Evolutionary conservation across 768 basidiomycete genomes (phyloP).

Genomic region (Pulveroboletus sp.): DNA sequence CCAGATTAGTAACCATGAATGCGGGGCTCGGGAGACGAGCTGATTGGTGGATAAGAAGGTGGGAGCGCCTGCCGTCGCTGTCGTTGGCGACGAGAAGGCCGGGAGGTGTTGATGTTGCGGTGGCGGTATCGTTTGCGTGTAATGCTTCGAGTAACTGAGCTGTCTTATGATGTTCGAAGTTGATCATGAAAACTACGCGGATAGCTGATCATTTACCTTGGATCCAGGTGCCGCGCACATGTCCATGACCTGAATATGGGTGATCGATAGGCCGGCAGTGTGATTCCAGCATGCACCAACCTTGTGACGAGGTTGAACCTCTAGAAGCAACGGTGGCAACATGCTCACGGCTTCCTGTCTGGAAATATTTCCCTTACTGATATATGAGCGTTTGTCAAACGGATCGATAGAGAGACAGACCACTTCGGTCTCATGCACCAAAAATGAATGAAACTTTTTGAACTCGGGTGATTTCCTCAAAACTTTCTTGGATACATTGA

Average conservation of each 20-base stretch:
- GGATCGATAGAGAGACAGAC: constrained; percentile 44
- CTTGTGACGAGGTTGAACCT: constrained; percentile 89
- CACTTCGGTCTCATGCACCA: constrained; percentile 97
- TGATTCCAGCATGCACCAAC: constrained; percentile 36
- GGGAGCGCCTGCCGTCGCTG: constrained; percentile 89
- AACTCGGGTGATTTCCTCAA: constrained; percentile 87
- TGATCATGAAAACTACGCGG: background rate
- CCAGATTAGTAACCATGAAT: constrained; percentile 93
- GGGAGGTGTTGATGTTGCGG: constrained; percentile 64
- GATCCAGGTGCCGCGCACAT: constrained; percentile 99
- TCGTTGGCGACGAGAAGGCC: constrained; percentile 96
- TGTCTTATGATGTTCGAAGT: constrained; percentile 51
- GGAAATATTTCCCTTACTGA: constrained; percentile 85
- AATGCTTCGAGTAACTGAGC: constrained; percentile 95
- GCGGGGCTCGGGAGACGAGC: constrained; percentile 88
- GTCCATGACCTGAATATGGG: constrained; percentile 69
- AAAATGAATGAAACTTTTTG: constrained; percentile 92
- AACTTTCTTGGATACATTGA: constrained; percentile 87
- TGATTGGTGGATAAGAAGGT: constrained; percentile 97
- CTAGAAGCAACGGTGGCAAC: constrained; percentile 95
- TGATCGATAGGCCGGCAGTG: background rate
- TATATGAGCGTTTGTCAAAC: background rate
- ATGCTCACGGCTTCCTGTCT: constrained; percentile 98
- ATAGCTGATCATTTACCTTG: constrained; percentile 51
- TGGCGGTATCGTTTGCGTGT: constrained; percentile 71